Conservation (phyloP, 2,329 filamentous ascomycete genomes). For the Colletotrichum graminicola region DNA sequence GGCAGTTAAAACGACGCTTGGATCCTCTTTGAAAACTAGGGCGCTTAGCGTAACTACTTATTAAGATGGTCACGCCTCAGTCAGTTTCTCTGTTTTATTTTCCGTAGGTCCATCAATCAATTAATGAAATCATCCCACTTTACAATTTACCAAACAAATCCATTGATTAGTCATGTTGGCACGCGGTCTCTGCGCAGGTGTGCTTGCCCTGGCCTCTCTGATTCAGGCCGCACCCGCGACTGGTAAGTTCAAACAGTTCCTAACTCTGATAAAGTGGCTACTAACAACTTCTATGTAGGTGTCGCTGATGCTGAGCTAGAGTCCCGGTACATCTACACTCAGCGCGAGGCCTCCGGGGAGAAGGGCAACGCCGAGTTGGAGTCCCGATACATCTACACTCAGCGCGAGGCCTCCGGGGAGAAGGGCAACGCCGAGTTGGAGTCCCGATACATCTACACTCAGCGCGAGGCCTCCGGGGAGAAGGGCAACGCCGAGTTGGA, state of each 20-base stretch:
- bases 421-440: not conserved
- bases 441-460: not conserved
- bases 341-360: not conserved
- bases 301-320: not conserved
- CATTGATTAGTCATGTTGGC: not conserved
- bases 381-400: not conserved
- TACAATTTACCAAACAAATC: not conserved
- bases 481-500: too few relatives aligned
- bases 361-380: not conserved
- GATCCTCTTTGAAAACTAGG: too few relatives aligned
- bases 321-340: not conserved
- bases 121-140: not conserved
- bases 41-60: too few relatives aligned
- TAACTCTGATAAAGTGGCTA: not conserved
- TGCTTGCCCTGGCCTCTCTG: not conserved
- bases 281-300: not conserved
- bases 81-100: not conserved
- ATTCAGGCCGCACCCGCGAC: not conserved
- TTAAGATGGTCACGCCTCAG: too few relatives aligned
- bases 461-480: too few relatives aligned
- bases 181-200: not conserved
- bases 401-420: accelerated
- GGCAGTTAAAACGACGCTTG: too few relatives aligned
- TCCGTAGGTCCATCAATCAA: not conserved
- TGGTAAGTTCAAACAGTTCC: not conserved